Conservation (phyloP, 345 rosid genomes). For the Salix arbutifolia region DNA sequence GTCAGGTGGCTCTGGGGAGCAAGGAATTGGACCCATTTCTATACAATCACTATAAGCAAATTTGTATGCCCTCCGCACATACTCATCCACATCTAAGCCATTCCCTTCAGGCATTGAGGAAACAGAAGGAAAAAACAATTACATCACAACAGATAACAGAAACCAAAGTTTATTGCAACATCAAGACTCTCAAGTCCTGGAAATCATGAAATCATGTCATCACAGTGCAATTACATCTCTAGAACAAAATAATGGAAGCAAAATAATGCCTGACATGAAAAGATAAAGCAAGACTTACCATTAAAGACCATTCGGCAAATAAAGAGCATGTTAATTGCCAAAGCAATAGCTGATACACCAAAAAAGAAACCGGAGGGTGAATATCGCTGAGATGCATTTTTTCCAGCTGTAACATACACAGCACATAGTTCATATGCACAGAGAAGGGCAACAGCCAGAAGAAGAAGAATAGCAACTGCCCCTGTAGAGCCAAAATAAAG, state of each 20-base stretch:
- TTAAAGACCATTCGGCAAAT: slow-evolving; percentile 96
- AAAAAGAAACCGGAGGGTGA: slow-evolving; percentile 99
- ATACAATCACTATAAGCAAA: slow-evolving; percentile 98
- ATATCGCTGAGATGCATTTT: slow-evolving; percentile 78
- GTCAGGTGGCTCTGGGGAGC: slow-evolving; percentile 93
- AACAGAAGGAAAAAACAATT: slow-evolving; percentile 6
- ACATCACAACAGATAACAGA: not conserved
- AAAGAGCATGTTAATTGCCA: slow-evolving; percentile 98
- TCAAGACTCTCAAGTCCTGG: not conserved
- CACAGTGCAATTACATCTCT: slow-evolving; percentile 11
- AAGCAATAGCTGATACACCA: slow-evolving; percentile 94
- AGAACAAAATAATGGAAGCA: not conserved
- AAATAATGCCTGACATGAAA: slow-evolving; percentile 10
- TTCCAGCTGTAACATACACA: slow-evolving; percentile 90
- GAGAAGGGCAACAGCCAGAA: slow-evolving; percentile 85
- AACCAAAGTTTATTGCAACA: slow-evolving; percentile 2
- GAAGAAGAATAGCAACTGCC: slow-evolving; percentile 96
- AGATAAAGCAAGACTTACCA: slow-evolving; percentile 52
- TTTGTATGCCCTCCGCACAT: slow-evolving; percentile 92
- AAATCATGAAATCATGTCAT: slow-evolving; percentile 12
- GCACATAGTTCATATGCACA: slow-evolving; percentile 98
- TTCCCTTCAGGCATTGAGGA: slow-evolving; percentile 53
- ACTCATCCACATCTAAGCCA: slow-evolving; percentile 97
- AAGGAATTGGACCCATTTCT: slow-evolving; percentile 88
- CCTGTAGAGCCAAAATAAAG: slow-evolving; percentile 42